These are phyloP conservation scores for Fusarium heterosporum DNA, from an alignment of 2,329 filamentous ascomycete species.

Conservation along the genomic window DNA sequence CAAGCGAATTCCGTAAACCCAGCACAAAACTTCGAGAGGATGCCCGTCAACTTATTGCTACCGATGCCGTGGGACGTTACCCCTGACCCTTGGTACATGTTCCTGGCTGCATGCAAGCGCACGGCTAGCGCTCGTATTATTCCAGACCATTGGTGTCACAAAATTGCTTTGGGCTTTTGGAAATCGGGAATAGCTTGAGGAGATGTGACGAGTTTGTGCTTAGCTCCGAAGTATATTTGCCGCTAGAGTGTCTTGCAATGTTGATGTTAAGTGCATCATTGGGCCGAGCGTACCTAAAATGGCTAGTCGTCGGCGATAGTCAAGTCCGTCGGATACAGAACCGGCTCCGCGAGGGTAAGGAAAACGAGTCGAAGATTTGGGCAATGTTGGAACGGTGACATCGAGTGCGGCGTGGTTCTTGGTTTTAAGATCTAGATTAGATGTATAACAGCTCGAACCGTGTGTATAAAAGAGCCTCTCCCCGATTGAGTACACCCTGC, in stretches of 20 bases:
- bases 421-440: no score
- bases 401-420: not conserved
- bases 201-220: not conserved
- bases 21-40: slow-evolving; percentile 13
- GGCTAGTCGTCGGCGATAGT: not conserved
- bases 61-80: not conserved
- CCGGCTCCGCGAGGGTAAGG: not conserved
- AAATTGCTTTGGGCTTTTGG: not conserved
- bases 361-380: not conserved
- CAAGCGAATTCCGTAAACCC: slow-evolving; percentile 4
- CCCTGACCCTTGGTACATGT: not conserved
- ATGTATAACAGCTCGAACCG: not conserved
- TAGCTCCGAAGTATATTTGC: slow-evolving; percentile 2
- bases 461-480: not conserved
- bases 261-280: not conserved
- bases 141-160: not conserved
- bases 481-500: not conserved
- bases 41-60: slow-evolving; percentile 32
- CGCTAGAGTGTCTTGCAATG: not conserved
- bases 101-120: not conserved
- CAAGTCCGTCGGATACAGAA: not conserved
- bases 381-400: not conserved
- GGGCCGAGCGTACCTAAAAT: not conserved
- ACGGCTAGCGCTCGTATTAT: not conserved
- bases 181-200: slow-evolving; percentile 7